These are phyloP conservation scores for Clitoria ternatea DNA, from an alignment of 306 rosid species.

Conservation along the genomic window DNA sequence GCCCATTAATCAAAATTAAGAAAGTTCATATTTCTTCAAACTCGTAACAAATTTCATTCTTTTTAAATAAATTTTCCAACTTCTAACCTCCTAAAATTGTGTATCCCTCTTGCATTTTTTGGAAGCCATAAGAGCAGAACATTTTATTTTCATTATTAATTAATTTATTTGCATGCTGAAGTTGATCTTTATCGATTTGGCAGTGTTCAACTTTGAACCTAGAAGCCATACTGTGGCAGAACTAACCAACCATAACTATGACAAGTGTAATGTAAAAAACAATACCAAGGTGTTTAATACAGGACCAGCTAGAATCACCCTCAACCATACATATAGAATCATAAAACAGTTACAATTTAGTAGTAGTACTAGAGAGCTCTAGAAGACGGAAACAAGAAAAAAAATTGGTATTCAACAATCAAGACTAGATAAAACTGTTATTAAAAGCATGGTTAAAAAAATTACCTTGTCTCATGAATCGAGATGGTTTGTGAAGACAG, in stretches of 20 bases:
- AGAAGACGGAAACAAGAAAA: no score
- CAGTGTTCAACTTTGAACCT: conserved; percentile 34
- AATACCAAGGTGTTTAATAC: background rate
- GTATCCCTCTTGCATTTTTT: background rate
- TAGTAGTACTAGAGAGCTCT: no score
- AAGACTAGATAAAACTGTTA: no score
- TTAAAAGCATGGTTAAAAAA: no score
- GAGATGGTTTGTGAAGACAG: no score
- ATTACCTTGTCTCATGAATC: no score
- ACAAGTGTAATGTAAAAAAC: background rate
- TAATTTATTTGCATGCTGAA: background rate
- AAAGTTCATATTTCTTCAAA: background rate
- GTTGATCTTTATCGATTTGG: background rate
- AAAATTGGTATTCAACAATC: no score
- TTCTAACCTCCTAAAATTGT: conserved; percentile 66
- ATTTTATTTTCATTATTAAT: background rate
- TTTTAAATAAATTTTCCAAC: conserved; percentile 1
- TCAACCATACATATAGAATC: background rate
- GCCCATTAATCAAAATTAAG: background rate
- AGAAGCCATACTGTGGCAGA: conserved; percentile 30
- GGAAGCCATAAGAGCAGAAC: background rate
- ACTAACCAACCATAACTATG: conserved; percentile 10
- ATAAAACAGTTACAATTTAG: no score
- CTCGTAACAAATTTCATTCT: background rate
- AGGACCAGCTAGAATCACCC: conserved; percentile 22